These are phyloP conservation scores for Mycoemilia scoparia DNA, from an alignment of 192 early-diverging fungal genomes.

Conservation along the genomic window DNA sequence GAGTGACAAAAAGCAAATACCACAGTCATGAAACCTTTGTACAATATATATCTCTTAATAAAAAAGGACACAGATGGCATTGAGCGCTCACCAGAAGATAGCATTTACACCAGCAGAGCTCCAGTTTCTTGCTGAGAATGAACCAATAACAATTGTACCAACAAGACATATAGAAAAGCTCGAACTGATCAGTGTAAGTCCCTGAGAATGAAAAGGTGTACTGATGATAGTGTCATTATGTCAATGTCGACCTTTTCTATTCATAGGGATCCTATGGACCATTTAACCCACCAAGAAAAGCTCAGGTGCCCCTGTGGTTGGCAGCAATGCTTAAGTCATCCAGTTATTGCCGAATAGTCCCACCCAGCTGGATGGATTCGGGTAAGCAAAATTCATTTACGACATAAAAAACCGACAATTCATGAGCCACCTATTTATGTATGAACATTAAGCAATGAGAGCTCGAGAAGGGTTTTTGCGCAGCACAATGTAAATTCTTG, in stretches of 20 bases:
- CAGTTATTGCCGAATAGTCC: constrained; percentile 58
- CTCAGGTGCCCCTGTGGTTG: constrained; percentile 74
- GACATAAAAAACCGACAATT: too few species aligned
- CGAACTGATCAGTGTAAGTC: constrained; percentile 53
- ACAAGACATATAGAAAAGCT: constrained; percentile 47
- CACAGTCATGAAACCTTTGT: too few species aligned
- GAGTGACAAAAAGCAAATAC: too few species aligned
- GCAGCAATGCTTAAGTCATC: constrained; percentile 65
- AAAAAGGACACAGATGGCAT: too few species aligned
- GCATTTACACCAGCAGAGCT: constrained; percentile 62
- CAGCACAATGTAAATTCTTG: too few species aligned
- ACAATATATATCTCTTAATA: too few species aligned
- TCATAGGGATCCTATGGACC: constrained; percentile 52
- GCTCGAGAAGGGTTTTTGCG: too few species aligned
- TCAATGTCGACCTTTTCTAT: background rate
- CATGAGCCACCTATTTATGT: background rate
- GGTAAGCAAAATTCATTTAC: too few species aligned
- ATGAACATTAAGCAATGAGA: too few species aligned
- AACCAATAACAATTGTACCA: constrained; percentile 55
- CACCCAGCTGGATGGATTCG: constrained; percentile 68
- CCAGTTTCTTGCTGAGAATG: constrained; percentile 72
- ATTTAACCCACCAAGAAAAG: constrained; percentile 59
- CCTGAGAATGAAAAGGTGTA: too few species aligned
- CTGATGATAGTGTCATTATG: background rate
- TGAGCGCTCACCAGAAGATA: constrained; percentile 14